Percentiles rank a stretch among this genome's conserved stretches.
Evolutionary conservation across 768 basidiomycete genomes (phyloP).

Genomic region (Tricholomella constricta): DNA sequence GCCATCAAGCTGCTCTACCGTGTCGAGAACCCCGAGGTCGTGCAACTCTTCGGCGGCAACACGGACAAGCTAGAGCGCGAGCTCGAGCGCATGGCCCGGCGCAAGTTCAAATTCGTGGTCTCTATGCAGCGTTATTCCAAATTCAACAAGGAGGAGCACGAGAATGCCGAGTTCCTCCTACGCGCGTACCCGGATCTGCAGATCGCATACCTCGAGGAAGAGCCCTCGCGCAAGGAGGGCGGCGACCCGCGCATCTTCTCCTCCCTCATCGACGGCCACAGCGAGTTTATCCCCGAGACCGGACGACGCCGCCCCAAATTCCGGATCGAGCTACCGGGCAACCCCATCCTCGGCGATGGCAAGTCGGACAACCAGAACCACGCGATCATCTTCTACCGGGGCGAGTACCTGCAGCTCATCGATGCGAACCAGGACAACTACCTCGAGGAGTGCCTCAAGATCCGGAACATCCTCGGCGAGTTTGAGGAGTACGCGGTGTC

Average conservation of each 20-base stretch:
- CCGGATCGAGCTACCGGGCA: slow-evolving; percentile 96
- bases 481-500: slow-evolving; percentile 93
- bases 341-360: slow-evolving; percentile 98
- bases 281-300: slow-evolving; percentile 88
- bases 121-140: slow-evolving; percentile 99
- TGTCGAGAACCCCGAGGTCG: slow-evolving; percentile 99
- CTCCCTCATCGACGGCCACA: slow-evolving; percentile 95
- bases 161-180: slow-evolving; percentile 97
- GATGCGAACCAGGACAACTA: slow-evolving; percentile 99
- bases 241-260: slow-evolving; percentile 96
- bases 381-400: slow-evolving; percentile 98
- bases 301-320: slow-evolving; percentile 94
- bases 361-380: slow-evolving; percentile 99
- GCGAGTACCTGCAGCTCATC: slow-evolving; percentile 98
- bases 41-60: slow-evolving; percentile 96
- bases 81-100: slow-evolving; percentile 94
- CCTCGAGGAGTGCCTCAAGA: slow-evolving; percentile 99
- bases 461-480: slow-evolving; percentile 95
- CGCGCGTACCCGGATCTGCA: slow-evolving; percentile 98
- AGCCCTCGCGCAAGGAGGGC: slow-evolving; percentile 90
- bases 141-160: slow-evolving; percentile 99
- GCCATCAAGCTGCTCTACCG: slow-evolving; percentile 99
- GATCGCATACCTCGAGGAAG: slow-evolving; percentile 98
- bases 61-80: slow-evolving; percentile 96
- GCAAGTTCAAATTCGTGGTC: slow-evolving; percentile 99